Conservation (phyloP, 805 yeast genomes). For the Schwanniomyces vanrijiae region DNA sequence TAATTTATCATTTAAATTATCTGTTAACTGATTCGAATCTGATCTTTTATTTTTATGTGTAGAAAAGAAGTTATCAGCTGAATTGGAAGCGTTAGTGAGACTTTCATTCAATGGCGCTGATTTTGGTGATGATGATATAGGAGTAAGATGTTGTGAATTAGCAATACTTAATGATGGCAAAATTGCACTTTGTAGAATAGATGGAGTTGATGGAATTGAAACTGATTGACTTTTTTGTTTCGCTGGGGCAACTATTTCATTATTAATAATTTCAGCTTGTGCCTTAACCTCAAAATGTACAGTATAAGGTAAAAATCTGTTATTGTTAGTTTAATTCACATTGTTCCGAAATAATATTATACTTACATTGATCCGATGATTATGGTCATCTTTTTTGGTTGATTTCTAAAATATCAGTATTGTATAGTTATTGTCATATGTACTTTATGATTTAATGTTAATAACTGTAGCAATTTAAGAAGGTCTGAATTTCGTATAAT, state of each 20-base stretch:
- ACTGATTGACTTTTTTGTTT: neutral
- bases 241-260: neutral
- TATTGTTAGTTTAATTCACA: constrained; percentile 15
- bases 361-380: constrained; percentile 70
- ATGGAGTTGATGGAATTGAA: constrained; percentile 7
- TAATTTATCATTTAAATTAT: constrained; percentile 23
- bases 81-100: constrained; percentile 23
- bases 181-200: constrained; percentile 22
- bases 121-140: constrained; percentile 15
- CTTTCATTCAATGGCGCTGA: constrained; percentile 3
- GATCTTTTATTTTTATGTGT: constrained; percentile 9
- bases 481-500: neutral
- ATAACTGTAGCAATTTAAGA: neutral
- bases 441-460: neutral
- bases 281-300: constrained; percentile 58
- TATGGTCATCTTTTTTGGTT: constrained; percentile 50
- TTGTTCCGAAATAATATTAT: neutral
- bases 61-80: constrained; percentile 57
- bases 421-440: neutral
- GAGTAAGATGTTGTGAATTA: constrained; percentile 22
- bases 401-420: neutral
- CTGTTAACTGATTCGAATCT: constrained; percentile 12
- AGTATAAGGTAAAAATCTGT: constrained; percentile 68
- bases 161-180: constrained; percentile 40
- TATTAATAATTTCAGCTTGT: constrained; percentile 5